Evolutionary conservation across 768 basidiomycete genomes (phyloP), one percentile per base, ranked within the genome.

Genomic region (Pleurotus citrinopileatus): DNA sequence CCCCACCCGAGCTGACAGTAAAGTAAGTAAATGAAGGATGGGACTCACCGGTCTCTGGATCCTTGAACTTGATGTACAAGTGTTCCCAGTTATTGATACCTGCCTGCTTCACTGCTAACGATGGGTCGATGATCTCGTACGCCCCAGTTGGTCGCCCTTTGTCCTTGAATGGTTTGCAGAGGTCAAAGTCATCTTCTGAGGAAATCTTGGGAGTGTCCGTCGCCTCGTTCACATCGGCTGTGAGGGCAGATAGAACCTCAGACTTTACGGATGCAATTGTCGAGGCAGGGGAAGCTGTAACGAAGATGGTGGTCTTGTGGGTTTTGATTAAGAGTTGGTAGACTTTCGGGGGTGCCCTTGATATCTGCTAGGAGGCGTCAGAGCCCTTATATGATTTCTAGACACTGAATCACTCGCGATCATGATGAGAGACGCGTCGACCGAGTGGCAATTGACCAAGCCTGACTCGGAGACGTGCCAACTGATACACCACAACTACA

Each of bases 261-360:
- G 73, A 67, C 63, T 91, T 91, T 37, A 90, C 59, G n/a, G 72
- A 70, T 10, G 68, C 73, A 62, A 91, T 71, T 4, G 80, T 80
- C 7, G 76, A 76, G 28, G 74, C 76, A 6, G 81, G 83, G 37
- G 75, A 67, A 8, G 77, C 74, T 5, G 83, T 80, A 57, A 86
- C 69, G 60, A 86, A 76, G 59, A 89, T 70, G 4, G 84, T 84
- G 48, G 87, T 70, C 58, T 82, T 87, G 72, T 90, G 87, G 0
- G 87, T 86, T 62, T 87, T 89, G 59, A 90, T 67, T n/a, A 82
- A 74, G 15, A 91, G 62, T 52, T 87, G 83, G 68, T 84, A 84
- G 45, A 80, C 72, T 69, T 84, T 88, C 6, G 84, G 83, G 36
- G 76, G 76, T 12, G 72, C 58, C 62, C 79, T 77, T 10, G 73